A percentile compares a stretch with the other conserved stretches of the same genome.
These are phyloP conservation scores for Saturnispora silvae DNA, from an alignment of 805 yeast species.

Conservation along the genomic window DNA sequence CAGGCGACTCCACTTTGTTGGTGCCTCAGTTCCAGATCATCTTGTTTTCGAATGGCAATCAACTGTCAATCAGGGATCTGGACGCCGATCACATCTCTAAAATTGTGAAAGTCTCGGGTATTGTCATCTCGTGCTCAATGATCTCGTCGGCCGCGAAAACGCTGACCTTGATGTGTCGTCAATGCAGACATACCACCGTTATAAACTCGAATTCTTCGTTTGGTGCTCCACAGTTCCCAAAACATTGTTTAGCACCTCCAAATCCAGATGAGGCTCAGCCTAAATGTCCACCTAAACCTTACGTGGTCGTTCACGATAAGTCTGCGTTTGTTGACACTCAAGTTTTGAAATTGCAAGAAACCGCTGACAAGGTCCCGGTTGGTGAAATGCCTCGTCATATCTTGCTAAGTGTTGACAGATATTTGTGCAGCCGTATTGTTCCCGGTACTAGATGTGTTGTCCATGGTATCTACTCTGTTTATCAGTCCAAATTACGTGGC, in stretches of 20 bases:
- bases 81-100: slow-evolving; percentile 84
- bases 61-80: slow-evolving; percentile 66
- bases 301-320: slow-evolving; percentile 85
- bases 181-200: slow-evolving; percentile 72
- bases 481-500: slow-evolving; percentile 55
- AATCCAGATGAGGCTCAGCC: slow-evolving; percentile 39
- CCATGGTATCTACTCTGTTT: slow-evolving; percentile 87
- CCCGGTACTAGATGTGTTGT: slow-evolving; percentile 94
- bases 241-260: slow-evolving; percentile 49
- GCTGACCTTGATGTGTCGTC: slow-evolving; percentile 76
- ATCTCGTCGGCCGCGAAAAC: slow-evolving; percentile 78
- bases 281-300: slow-evolving; percentile 86
- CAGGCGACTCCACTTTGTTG: slow-evolving; percentile 30
- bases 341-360: slow-evolving; percentile 82
- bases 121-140: slow-evolving; percentile 84
- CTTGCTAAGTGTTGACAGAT: slow-evolving; percentile 76
- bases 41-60: slow-evolving; percentile 59
- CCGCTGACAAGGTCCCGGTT: slow-evolving; percentile 98
- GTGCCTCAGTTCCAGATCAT: slow-evolving; percentile 83
- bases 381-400: slow-evolving; percentile 98
- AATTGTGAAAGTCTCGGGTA: slow-evolving; percentile 86
- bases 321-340: slow-evolving; percentile 94
- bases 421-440: slow-evolving; percentile 77
- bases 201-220: slow-evolving; percentile 55
- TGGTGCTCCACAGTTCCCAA: slow-evolving; percentile 60